These are phyloP conservation scores for Tolypocladium capitatum DNA, from an alignment of 2,329 filamentous ascomycete genomes.

Conservation along the genomic window DNA sequence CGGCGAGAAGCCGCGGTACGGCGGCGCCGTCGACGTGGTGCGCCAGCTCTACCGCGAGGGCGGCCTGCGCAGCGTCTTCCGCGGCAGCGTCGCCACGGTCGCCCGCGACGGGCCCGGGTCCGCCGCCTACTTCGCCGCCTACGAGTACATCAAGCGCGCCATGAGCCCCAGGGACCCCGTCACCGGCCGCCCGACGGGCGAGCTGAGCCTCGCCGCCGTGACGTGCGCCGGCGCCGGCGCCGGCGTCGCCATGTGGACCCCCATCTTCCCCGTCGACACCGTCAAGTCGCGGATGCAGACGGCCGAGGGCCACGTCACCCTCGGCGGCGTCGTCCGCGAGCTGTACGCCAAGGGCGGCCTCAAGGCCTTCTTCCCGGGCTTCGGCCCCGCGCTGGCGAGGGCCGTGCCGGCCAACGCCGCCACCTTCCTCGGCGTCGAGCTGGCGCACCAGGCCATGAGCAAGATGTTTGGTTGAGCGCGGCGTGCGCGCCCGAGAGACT, in stretches of 20 bases:
- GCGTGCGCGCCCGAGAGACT: too few species aligned
- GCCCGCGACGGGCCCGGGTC: slow-evolving; percentile 87
- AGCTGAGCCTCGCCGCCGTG: slow-evolving; percentile 70
- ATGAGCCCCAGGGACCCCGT: slow-evolving; percentile 71
- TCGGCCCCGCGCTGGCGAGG: slow-evolving; percentile 81
- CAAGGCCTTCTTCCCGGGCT: slow-evolving; percentile 93
- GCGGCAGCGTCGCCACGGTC: slow-evolving; percentile 78
- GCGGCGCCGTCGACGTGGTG: slow-evolving; percentile 78
- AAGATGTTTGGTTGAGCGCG: slow-evolving; percentile 51
- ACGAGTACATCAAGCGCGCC: slow-evolving; percentile 84
- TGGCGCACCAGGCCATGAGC: slow-evolving; percentile 72
- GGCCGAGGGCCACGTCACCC: slow-evolving; percentile 69
- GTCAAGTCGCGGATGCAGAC: slow-evolving; percentile 92
- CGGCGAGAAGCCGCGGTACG: slow-evolving; percentile 87
- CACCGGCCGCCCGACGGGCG: slow-evolving; percentile 57
- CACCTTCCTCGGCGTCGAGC: slow-evolving; percentile 77
- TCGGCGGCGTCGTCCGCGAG: slow-evolving; percentile 65
- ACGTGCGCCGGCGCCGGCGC: slow-evolving; percentile 80
- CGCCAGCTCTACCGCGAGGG: slow-evolving; percentile 86
- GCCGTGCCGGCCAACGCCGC: slow-evolving; percentile 94
- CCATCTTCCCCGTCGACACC: slow-evolving; percentile 94
- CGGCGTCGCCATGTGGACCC: slow-evolving; percentile 97
- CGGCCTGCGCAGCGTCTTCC: slow-evolving; percentile 82
- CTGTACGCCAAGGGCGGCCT: slow-evolving; percentile 74
- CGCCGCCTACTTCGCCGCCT: slow-evolving; percentile 93